phyloP scores from a whole-genome alignment of 2,329 filamentous ascomycete species.

The Claviceps sp. region DNA sequence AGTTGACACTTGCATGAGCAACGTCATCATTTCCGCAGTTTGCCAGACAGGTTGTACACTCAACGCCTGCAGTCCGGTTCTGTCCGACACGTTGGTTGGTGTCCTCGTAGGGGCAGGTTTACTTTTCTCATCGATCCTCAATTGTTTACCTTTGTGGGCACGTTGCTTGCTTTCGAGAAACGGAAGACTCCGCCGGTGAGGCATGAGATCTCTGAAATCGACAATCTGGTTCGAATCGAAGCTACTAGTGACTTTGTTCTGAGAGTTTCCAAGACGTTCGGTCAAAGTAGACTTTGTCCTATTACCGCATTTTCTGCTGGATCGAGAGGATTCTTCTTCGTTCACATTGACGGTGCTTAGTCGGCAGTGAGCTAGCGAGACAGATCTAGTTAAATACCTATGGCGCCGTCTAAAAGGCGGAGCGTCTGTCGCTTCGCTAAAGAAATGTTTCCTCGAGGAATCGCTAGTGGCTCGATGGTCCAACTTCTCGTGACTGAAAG shows the following conservation, averaged over 20 bases:
- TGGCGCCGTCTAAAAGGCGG: not conserved
- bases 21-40: constrained; percentile 7
- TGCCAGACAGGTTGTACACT: not conserved
- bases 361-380: constrained; percentile 1
- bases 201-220: constrained; percentile 17
- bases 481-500: constrained; percentile 10
- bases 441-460: not conserved
- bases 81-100: not conserved
- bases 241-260: not conserved
- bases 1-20: constrained; percentile 13
- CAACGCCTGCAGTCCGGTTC: not conserved
- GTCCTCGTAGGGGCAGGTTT: not conserved
- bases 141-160: not conserved
- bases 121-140: not conserved
- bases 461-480: not conserved
- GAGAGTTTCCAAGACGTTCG: not conserved
- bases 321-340: not conserved
- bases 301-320: not conserved
- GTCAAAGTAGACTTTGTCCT: not conserved
- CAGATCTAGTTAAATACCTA: constrained; percentile 4
- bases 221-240: not conserved
- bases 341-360: not conserved
- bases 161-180: constrained; percentile 7
- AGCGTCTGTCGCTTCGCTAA: not conserved
- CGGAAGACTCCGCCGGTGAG: constrained; percentile 18